Evolutionary conservation across 2,329 filamentous ascomycete genomes (phyloP).

Genomic region (Penicillium italicum): DNA sequence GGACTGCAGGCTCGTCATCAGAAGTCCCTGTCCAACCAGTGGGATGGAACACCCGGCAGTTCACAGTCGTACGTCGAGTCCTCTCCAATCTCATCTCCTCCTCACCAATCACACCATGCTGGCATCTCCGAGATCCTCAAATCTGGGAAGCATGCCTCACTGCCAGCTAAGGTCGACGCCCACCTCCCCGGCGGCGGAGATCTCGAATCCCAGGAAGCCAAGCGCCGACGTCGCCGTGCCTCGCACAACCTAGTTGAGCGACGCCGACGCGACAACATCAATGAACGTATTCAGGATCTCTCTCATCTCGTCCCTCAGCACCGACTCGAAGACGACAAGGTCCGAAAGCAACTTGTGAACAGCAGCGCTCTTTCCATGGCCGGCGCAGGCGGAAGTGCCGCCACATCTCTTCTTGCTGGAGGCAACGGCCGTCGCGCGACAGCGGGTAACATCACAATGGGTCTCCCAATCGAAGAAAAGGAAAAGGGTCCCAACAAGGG

Average conservation of each 20-base stretch:
- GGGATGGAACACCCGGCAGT: conserved; percentile 82
- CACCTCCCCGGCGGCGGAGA: conserved; percentile 43
- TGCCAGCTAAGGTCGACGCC: conserved; percentile 77
- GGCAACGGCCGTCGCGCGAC: conserved; percentile 75
- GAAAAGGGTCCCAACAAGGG: conserved; percentile 99
- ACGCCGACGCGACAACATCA: conserved; percentile 93
- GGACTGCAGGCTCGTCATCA: conserved; percentile 63
- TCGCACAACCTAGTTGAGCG: conserved; percentile 97
- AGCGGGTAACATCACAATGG: conserved; percentile 85
- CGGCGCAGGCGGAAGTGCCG: conserved; percentile 54
- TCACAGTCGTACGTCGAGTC: conserved; percentile 80
- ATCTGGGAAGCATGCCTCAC: conserved; percentile 75
- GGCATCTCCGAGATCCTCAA: conserved; percentile 88
- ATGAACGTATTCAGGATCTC: conserved; percentile 94
- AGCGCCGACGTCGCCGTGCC: conserved; percentile 83
- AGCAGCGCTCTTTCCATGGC: conserved; percentile 85
- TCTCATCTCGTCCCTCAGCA: conserved; percentile 90
- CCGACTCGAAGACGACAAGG: conserved; percentile 92
- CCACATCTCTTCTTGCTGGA: conserved; percentile 83
- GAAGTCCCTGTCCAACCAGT: conserved; percentile 82
- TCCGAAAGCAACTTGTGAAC: conserved; percentile 89
- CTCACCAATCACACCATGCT: conserved; percentile 53
- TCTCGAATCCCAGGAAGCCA: conserved; percentile 84
- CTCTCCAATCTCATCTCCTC: conserved; percentile 76
- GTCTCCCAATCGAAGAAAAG: conserved; percentile 90